These are phyloP conservation scores for Sporisorium scitamineum DNA, from an alignment of 1,284 basidiomycete species.

Conservation along the genomic window DNA sequence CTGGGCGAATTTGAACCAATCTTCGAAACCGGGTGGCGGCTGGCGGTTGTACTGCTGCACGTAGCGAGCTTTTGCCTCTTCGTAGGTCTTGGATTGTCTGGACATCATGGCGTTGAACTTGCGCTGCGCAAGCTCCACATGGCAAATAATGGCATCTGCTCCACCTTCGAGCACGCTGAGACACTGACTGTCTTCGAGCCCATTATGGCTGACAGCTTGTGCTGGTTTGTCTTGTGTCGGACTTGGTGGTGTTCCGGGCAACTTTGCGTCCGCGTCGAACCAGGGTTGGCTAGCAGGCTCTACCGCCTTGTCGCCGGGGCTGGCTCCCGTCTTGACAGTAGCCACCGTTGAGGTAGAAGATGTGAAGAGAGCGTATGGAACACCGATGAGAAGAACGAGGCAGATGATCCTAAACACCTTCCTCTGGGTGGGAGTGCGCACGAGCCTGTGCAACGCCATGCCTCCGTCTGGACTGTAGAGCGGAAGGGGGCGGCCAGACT, in stretches of 20 bases:
- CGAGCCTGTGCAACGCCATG: background rate
- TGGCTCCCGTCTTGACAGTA: background rate
- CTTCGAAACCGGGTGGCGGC: conserved; percentile 27
- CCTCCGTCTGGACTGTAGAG: background rate
- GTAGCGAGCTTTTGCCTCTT: conserved; percentile 20
- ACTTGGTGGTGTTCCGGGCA: background rate
- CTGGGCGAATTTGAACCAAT: conserved; percentile 23
- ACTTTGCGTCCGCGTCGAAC: background rate
- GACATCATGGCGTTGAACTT: conserved; percentile 19
- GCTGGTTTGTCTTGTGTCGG: background rate
- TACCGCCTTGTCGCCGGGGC: background rate
- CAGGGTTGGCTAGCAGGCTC: background rate
- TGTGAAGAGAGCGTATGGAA: conserved; percentile 9
- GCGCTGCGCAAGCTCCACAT: conserved; percentile 16
- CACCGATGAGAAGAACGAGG: conserved; percentile 12
- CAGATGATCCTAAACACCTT: conserved; percentile 18
- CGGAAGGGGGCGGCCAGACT: conserved; percentile 1
- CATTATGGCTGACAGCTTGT: background rate
- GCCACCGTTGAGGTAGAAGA: background rate
- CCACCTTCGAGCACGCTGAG: conserved; percentile 12
- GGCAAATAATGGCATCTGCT: conserved; percentile 22
- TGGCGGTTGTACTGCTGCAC: conserved; percentile 21
- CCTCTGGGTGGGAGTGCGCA: conserved; percentile 13
- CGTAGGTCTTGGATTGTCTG: conserved; percentile 23
- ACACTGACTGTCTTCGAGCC: conserved; percentile 8